Conservation (phyloP, 2,329 filamentous ascomycete genomes). For the Fusarium neocosmosporiellum region DNA sequence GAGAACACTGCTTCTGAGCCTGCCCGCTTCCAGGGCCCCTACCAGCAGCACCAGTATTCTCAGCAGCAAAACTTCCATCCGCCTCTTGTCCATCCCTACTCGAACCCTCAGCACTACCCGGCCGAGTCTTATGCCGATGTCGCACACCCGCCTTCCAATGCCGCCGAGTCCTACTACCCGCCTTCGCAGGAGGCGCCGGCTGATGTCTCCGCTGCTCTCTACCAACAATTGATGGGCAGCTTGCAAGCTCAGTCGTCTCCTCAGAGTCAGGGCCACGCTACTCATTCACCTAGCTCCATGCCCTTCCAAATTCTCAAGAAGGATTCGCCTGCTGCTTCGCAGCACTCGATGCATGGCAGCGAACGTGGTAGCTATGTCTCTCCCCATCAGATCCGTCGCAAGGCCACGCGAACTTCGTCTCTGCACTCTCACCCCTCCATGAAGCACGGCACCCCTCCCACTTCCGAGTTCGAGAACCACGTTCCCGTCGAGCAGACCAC, state of each 20-base stretch:
- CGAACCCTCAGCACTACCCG: constrained; percentile 40
- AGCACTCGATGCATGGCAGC: constrained; percentile 47
- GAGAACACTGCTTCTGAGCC: constrained; percentile 45
- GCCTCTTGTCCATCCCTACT: constrained; percentile 33
- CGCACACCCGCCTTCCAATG: constrained; percentile 38
- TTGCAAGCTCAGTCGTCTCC: constrained; percentile 53
- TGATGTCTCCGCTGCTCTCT: constrained; percentile 50
- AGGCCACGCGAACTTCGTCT: constrained; percentile 51
- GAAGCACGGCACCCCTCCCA: constrained; percentile 46
- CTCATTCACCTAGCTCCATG: constrained; percentile 42
- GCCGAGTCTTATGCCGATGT: constrained; percentile 43
- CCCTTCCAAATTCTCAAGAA: constrained; percentile 65
- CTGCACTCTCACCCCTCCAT: constrained; percentile 44
- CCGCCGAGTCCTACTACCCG: constrained; percentile 42
- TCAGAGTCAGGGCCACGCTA: constrained; percentile 50
- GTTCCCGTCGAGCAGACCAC: constrained; percentile 65
- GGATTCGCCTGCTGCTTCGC: constrained; percentile 54
- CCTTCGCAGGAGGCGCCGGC: constrained; percentile 52
- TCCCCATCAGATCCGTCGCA: constrained; percentile 54
- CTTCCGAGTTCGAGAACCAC: constrained; percentile 46
- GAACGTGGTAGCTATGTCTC: constrained; percentile 60
- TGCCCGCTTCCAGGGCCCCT: constrained; percentile 44
- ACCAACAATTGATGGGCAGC: constrained; percentile 53
- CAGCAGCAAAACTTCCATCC: constrained; percentile 40
- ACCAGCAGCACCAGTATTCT: constrained; percentile 36